Percentiles rank a stretch among this genome's conserved stretches.
These are phyloP conservation scores for Sarocladiaceae sp. DNA, from an alignment of 2,329 filamentous ascomycete genomes.

Conservation along the genomic window DNA sequence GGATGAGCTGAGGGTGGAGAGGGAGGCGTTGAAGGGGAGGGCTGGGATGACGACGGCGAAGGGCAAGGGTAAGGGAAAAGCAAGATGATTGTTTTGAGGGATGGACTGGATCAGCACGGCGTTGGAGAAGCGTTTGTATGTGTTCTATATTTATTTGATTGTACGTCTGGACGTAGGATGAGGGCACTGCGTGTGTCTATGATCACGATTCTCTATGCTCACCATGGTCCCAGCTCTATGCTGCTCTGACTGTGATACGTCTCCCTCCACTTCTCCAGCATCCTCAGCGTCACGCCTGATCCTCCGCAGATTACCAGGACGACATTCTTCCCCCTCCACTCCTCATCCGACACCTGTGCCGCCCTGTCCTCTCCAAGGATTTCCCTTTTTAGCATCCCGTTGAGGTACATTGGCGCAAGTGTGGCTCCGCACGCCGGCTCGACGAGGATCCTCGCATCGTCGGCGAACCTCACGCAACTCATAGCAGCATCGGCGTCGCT, in stretches of 20 bases:
- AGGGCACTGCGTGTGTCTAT: too few relatives aligned
- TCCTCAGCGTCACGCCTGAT: slow-evolving; percentile 56
- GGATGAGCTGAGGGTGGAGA: slow-evolving; percentile 49
- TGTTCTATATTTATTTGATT: not conserved
- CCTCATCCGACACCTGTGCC: slow-evolving; percentile 42
- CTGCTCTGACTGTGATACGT: slow-evolving; percentile 29
- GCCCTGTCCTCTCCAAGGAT: slow-evolving; percentile 36
- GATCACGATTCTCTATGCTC: not conserved
- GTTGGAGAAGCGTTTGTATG: not conserved
- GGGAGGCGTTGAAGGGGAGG: slow-evolving; percentile 18
- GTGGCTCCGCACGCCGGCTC: slow-evolving; percentile 83
- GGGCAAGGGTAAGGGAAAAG: slow-evolving; percentile 27
- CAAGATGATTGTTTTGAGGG: not conserved
- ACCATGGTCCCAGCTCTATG: slow-evolving; percentile 15
- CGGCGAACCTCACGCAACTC: slow-evolving; percentile 68
- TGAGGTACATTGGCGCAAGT: slow-evolving; percentile 59
- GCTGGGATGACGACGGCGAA: too few relatives aligned
- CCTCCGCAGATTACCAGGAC: slow-evolving; percentile 84
- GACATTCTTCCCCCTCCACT: slow-evolving; percentile 62
- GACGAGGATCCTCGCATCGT: slow-evolving; percentile 75
- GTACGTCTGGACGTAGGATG: not conserved
- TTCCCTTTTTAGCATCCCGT: slow-evolving; percentile 52
- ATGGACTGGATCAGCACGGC: not conserved
- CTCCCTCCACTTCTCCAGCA: slow-evolving; percentile 52
- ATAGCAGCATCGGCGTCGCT: slow-evolving; percentile 64